phyloP scores from a whole-genome alignment of 768 basidiomycete genomes.

The Filobasidium floriforme region DNA sequence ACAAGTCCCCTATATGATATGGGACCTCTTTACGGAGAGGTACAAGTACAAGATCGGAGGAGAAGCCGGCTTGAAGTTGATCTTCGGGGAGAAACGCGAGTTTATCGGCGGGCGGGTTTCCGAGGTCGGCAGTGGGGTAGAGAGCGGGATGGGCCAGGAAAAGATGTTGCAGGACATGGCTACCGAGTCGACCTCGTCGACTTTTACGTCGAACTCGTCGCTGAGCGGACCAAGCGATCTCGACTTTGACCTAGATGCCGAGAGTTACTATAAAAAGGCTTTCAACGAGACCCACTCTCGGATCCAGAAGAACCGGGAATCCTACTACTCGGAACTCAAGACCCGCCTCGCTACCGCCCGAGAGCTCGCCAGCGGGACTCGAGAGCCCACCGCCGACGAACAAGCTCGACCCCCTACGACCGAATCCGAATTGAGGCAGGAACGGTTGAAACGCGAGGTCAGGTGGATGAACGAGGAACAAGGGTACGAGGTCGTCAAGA shows the following conservation, averaged over 20 bases:
- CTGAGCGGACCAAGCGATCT: constrained; percentile 53
- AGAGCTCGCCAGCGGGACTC: constrained; percentile 61
- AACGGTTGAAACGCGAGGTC: constrained; percentile 80
- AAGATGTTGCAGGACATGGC: constrained; percentile 9
- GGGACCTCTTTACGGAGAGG: constrained; percentile 86
- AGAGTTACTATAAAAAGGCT: constrained; percentile 57
- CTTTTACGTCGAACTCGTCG: background rate
- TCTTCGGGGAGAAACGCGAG: constrained; percentile 58
- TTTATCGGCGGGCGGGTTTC: constrained; percentile 43
- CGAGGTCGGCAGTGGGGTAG: constrained; percentile 14
- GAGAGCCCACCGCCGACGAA: constrained; percentile 84
- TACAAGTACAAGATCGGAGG: constrained; percentile 70
- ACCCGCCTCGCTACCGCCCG: constrained; percentile 64
- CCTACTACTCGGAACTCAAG: constrained; percentile 65
- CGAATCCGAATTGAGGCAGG: constrained; percentile 78
- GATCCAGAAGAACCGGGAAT: constrained; percentile 61
- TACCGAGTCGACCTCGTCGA: background rate
- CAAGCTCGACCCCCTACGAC: constrained; percentile 62
- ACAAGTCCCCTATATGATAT: constrained; percentile 77
- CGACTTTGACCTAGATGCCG: constrained; percentile 63
- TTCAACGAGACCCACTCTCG: constrained; percentile 44
- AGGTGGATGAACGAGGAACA: constrained; percentile 71
- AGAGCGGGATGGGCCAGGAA: constrained; percentile 12
- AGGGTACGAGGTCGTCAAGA: constrained; percentile 71
- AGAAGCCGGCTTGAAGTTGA: constrained; percentile 68